Conservation (phyloP, 257 asterid species). For the Solanum lignicaule region DNA sequence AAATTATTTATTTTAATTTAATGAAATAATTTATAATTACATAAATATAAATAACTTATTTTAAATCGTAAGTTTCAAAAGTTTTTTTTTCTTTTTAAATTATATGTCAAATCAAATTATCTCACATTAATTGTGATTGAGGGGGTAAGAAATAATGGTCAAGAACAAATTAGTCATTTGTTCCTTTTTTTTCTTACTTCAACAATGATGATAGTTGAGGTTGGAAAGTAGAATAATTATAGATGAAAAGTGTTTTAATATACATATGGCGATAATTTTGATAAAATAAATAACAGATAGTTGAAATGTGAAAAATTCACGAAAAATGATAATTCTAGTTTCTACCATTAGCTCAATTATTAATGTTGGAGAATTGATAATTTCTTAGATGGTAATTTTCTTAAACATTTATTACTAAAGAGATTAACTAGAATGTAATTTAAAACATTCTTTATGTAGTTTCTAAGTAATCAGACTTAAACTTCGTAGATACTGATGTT, state of each 20-base stretch:
- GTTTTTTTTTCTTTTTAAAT: too few species aligned
- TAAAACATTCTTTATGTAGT: neutral
- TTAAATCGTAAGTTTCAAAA: rapidly evolving
- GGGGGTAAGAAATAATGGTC: too few species aligned
- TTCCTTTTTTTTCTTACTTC: neutral
- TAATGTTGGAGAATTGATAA: neutral
- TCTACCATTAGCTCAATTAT: neutral
- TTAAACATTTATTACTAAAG: neutral
- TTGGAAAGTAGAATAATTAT: neutral
- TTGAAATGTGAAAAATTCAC: neutral
- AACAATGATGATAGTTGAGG: too few species aligned
- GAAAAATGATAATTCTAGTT: neutral
- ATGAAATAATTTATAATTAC: rapidly evolving
- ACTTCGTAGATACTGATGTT: neutral
- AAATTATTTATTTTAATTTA: too few species aligned
- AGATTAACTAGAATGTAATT: neutral
- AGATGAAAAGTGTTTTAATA: neutral
- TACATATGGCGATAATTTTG: too few species aligned
- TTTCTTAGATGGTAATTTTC: neutral
- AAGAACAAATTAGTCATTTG: too few species aligned
- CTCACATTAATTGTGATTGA: neutral
- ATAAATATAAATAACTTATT: too few species aligned
- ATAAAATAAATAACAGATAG: neutral
- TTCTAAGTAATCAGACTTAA: neutral
- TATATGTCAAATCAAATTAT: neutral